Evolutionary conservation across 441 rosid species (phyloP).

Genomic region (Corymbia citriodora): DNA sequence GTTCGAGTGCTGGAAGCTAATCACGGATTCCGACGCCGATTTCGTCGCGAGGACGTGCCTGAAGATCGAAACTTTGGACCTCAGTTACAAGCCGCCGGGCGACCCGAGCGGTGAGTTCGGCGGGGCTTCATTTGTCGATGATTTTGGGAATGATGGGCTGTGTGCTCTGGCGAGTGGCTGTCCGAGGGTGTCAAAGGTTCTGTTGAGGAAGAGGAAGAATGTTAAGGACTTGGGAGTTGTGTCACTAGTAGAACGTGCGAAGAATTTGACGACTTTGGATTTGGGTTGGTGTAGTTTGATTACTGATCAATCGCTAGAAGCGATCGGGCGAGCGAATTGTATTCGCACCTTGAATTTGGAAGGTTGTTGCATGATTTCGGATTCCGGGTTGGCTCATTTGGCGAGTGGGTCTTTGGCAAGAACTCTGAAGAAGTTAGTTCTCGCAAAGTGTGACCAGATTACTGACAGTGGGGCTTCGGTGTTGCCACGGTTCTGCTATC

Average conservation of each 20-base stretch:
- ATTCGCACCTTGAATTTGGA: conserved; percentile 31
- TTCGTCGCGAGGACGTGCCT: conserved; percentile 30
- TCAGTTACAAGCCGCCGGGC: conserved; percentile 10
- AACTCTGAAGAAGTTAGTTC: conserved; percentile 26
- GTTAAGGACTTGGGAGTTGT: conserved; percentile 25
- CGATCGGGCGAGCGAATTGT: conserved; percentile 13
- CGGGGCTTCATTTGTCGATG: background rate
- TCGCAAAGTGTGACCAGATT: conserved; percentile 36
- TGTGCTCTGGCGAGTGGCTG: conserved; percentile 29
- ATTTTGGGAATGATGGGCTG: conserved; percentile 28
- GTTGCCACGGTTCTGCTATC: conserved; percentile 22
- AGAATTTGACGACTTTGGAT: conserved; percentile 29
- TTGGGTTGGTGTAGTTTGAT: conserved; percentile 33
- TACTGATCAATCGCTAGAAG: conserved; percentile 27
- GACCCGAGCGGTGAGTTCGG: background rate
- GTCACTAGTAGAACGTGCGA: conserved; percentile 10
- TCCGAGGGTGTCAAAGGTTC: conserved; percentile 13
- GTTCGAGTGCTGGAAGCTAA: conserved; percentile 11
- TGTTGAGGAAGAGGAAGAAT: conserved; percentile 26
- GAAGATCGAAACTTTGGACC: conserved; percentile 19
- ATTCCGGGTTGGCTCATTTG: conserved; percentile 25
- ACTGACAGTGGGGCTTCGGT: conserved; percentile 34
- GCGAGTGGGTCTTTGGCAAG: conserved; percentile 28
- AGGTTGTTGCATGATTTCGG: conserved; percentile 30
- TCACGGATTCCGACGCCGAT: conserved; percentile 22